Percentiles rank a stretch among this genome's conserved stretches.
Conservation (phyloP, 139 green algal species). For the Haematococcus sp. region DNA sequence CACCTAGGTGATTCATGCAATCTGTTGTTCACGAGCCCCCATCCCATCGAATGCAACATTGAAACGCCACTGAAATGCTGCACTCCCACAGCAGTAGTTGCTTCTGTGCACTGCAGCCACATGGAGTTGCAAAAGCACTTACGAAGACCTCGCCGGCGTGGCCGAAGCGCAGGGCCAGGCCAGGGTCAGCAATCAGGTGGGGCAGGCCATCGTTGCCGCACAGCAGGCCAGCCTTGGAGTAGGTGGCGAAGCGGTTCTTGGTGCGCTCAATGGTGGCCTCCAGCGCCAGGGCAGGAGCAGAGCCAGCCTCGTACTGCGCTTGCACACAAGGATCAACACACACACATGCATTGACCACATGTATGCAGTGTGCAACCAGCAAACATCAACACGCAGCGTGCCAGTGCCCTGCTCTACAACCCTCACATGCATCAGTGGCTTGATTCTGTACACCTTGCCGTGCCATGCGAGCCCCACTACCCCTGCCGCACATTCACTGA, state of each 20-base stretch:
- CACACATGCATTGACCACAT: no score
- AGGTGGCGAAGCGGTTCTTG: conserved; percentile 91
- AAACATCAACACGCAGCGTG: no score
- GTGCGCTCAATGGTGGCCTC: conserved; percentile 94
- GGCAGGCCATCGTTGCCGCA: conserved; percentile 96
- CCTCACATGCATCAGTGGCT: no score
- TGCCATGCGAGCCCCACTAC: no score
- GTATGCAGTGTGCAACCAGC: no score
- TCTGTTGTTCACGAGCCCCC: not conserved
- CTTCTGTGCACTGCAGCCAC: no score
- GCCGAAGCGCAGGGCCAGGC: conserved; percentile 86
- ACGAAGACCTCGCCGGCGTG: conserved; percentile 94
- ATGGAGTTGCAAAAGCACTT: no score
- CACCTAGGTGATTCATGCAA: no score
- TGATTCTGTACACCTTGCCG: no score
- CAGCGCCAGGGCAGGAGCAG: conserved; percentile 84
- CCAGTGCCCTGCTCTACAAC: no score
- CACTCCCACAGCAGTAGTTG: no score
- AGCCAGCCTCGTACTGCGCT: conserved; percentile 87
- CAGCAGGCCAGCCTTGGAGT: conserved; percentile 88
- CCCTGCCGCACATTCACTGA: no score
- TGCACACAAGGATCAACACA: not conserved
- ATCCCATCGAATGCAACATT: not conserved
- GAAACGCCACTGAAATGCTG: not conserved
- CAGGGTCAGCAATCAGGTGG: conserved; percentile 97